Evolutionary conservation across 768 basidiomycete species (phyloP).

Genomic region (Boletus rubropictus): DNA sequence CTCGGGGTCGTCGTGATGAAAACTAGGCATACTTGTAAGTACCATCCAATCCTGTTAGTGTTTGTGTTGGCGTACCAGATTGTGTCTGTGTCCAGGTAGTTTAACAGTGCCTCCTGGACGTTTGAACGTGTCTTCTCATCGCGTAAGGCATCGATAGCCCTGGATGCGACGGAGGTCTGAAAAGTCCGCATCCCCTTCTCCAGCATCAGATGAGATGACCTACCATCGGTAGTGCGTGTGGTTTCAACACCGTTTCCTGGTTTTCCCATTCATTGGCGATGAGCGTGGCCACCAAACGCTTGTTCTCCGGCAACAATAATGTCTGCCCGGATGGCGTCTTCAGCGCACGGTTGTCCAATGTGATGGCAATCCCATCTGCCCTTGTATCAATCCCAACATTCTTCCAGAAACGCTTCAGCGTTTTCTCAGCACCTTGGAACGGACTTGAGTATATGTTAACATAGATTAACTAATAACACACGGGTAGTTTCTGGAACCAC

Average conservation of each 20-base stretch:
- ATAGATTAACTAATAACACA: constrained; percentile 27
- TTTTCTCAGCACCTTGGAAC: constrained; percentile 72
- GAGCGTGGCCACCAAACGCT: constrained; percentile 69
- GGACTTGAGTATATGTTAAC: background rate
- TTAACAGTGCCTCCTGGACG: constrained; percentile 63
- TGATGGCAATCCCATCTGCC: constrained; percentile 51
- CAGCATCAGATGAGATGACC: constrained; percentile 12
- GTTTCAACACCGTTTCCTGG: constrained; percentile 79
- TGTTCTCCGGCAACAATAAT: constrained; percentile 64
- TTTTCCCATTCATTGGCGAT: constrained; percentile 97
- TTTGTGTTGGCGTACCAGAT: constrained; percentile 57
- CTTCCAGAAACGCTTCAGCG: constrained; percentile 92
- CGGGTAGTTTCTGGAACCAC: constrained; percentile 60
- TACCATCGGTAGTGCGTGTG: constrained; percentile 89
- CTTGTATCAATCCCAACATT: constrained; percentile 69
- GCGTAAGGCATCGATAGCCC: constrained; percentile 77
- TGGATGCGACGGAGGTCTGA: constrained; percentile 86
- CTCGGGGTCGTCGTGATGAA: constrained; percentile 74
- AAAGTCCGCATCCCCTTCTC: constrained; percentile 6
- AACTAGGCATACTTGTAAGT: constrained; percentile 41
- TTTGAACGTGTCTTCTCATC: constrained; percentile 51
- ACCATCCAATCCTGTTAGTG: background rate
- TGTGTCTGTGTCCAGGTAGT: constrained; percentile 93
- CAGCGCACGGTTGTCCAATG: constrained; percentile 75
- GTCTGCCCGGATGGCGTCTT: constrained; percentile 85